Evolutionary conservation across 2,329 filamentous ascomycete genomes (phyloP).

Genomic region (Colletotrichum musicola): DNA sequence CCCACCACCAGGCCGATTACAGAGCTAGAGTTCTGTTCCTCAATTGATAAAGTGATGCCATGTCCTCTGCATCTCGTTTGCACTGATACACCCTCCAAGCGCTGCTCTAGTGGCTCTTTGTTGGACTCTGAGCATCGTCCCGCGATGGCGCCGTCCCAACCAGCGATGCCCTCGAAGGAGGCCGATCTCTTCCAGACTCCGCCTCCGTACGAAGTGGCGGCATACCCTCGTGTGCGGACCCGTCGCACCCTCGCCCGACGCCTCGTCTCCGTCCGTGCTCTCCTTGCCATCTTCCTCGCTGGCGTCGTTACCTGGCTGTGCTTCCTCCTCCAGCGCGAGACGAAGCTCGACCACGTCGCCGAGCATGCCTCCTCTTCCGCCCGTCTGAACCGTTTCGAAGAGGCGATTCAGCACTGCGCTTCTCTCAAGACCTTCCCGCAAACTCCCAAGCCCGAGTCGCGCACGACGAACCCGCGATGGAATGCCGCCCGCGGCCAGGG

Average conservation of each 20-base stretch:
- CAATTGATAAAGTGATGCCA: conserved; percentile 27
- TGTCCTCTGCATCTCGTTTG: neutral
- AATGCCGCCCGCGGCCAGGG: conserved; percentile 53
- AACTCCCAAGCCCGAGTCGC: conserved; percentile 24
- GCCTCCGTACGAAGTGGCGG: conserved; percentile 35
- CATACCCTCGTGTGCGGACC: conserved; percentile 30
- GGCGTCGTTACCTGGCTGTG: conserved; percentile 30
- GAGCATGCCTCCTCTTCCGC: conserved; percentile 26
- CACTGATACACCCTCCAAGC: neutral
- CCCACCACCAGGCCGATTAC: neutral
- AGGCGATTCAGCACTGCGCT: conserved; percentile 33
- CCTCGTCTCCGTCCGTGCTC: conserved; percentile 21
- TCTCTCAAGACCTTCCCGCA: conserved; percentile 33
- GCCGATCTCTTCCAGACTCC: conserved; percentile 26
- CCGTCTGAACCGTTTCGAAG: conserved; percentile 28
- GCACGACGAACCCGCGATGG: conserved; percentile 54
- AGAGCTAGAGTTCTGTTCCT: neutral
- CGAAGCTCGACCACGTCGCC: conserved; percentile 16
- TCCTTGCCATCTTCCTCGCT: conserved; percentile 22
- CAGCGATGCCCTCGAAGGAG: conserved; percentile 22
- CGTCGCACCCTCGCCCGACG: conserved; percentile 25
- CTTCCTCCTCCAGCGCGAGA: conserved; percentile 32
- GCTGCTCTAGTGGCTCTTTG: conserved; percentile 5
- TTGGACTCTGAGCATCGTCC: conserved; percentile 4
- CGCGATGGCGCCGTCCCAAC: conserved; percentile 13